phyloP scores from a whole-genome alignment of 2,329 filamentous ascomycete genomes.

The Fusarium camptoceras region DNA sequence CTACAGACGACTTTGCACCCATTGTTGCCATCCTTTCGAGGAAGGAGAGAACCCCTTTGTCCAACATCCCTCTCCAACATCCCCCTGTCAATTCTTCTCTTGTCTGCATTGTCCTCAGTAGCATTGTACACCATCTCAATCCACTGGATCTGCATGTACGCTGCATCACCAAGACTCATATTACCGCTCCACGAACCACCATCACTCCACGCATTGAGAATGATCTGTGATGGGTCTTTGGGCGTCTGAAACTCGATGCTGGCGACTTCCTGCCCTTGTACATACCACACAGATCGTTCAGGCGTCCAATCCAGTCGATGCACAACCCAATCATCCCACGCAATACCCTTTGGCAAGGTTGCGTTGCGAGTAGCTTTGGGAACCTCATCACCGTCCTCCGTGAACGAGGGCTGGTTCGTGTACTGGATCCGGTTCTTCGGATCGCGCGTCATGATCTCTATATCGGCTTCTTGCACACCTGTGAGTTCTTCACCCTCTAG shows the following conservation, averaged over 20 bases:
- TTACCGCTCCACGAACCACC: constrained; percentile 70
- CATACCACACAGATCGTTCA: constrained; percentile 65
- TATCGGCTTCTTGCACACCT: constrained; percentile 63
- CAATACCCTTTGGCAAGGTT: constrained; percentile 56
- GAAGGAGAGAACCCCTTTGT: constrained; percentile 50
- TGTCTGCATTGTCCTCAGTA: constrained; percentile 36
- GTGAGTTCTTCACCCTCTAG: constrained; percentile 51
- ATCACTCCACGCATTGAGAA: constrained; percentile 72
- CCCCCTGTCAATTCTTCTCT: constrained; percentile 13
- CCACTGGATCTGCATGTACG: constrained; percentile 71
- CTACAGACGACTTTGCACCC: constrained; percentile 49
- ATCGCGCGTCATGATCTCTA: constrained; percentile 64
- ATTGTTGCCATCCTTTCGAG: constrained; percentile 41
- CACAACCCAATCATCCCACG: constrained; percentile 68
- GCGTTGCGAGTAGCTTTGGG: constrained; percentile 61
- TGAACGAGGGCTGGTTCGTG: constrained; percentile 70
- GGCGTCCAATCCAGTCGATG: constrained; percentile 72
- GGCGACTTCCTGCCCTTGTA: constrained; percentile 63
- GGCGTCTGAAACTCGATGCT: constrained; percentile 68
- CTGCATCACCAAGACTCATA: constrained; percentile 63
- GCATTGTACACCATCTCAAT: constrained; percentile 69
- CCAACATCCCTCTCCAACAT: constrained; percentile 18
- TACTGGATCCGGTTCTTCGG: constrained; percentile 61
- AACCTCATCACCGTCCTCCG: constrained; percentile 57
- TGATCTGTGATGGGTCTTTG: constrained; percentile 61